These are phyloP conservation scores for Gleditsia sinensis DNA, from an alignment of 306 rosid species.

Conservation along the genomic window DNA sequence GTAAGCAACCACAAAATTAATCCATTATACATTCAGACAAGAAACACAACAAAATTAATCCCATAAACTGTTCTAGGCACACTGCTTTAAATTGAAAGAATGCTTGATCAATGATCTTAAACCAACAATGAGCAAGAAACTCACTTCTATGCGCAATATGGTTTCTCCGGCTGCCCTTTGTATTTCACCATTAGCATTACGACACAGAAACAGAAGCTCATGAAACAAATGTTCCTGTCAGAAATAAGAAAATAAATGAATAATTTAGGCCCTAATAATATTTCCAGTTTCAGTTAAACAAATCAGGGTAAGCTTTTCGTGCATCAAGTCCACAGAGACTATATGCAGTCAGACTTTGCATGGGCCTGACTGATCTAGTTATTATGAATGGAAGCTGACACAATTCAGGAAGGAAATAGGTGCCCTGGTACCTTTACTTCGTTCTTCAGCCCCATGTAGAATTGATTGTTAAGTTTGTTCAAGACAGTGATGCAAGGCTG, in stretches of 20 bases:
- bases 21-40: background rate
- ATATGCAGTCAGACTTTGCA: background rate
- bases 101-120: background rate
- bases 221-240: constrained; percentile 66
- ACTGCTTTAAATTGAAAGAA: constrained; percentile 2
- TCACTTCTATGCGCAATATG: constrained; percentile 63
- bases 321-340: constrained; percentile 3
- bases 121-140: constrained; percentile 34
- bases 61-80: too few relatives aligned
- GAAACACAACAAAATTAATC: background rate
- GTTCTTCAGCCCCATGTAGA: constrained; percentile 52
- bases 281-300: background rate
- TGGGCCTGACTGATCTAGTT: constrained; percentile 5
- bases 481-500: constrained; percentile 76
- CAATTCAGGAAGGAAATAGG: constrained; percentile 14
- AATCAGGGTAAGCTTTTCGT: background rate
- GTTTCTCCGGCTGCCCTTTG: constrained; percentile 75
- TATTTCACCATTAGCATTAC: constrained; percentile 56
- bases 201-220: constrained; percentile 66
- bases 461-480: constrained; percentile 60
- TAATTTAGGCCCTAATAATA: constrained; percentile 7
- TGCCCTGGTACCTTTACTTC: constrained; percentile 61
- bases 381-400: constrained; percentile 21
- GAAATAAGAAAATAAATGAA: constrained; percentile 17
- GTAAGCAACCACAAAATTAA: constrained; percentile 22